A percentile compares a stretch with the other conserved stretches of the same genome.
These are phyloP conservation scores for Leccinum pellstonianum DNA, from an alignment of 768 basidiomycete genomes.

Conservation along the genomic window DNA sequence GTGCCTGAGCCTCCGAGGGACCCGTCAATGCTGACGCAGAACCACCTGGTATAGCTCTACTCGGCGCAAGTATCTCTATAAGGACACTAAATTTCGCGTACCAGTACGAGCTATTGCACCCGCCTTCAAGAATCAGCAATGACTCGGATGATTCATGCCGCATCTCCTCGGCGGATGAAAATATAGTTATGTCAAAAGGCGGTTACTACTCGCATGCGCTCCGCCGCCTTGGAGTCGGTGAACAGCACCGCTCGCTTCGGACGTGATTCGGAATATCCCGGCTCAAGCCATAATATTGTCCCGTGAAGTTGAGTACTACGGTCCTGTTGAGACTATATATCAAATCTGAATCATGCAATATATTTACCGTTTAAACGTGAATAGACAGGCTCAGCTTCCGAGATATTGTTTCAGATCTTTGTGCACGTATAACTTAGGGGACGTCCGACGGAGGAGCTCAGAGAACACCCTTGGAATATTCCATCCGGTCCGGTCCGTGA, in stretches of 20 bases:
- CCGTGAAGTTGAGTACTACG: background rate
- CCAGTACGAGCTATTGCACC: too few relatives aligned
- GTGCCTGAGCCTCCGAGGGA: too few relatives aligned
- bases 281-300: background rate
- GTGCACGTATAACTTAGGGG: background rate
- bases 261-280: background rate
- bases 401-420: background rate
- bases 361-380: background rate
- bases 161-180: background rate
- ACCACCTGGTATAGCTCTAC: too few relatives aligned
- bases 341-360: background rate
- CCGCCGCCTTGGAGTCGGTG: background rate
- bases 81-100: too few relatives aligned
- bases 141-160: too few relatives aligned
- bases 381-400: background rate
- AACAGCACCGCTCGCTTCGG: background rate
- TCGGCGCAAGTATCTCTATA: background rate
- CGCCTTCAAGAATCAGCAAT: background rate
- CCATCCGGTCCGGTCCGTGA: background rate
- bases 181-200: background rate
- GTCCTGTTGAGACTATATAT: background rate
- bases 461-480: background rate
- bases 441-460: background rate
- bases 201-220: background rate
- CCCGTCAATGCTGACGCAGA: background rate